Evolutionary conservation across 2,329 filamentous ascomycete genomes (phyloP).

Genomic region (Cladorrhinum sp.): DNA sequence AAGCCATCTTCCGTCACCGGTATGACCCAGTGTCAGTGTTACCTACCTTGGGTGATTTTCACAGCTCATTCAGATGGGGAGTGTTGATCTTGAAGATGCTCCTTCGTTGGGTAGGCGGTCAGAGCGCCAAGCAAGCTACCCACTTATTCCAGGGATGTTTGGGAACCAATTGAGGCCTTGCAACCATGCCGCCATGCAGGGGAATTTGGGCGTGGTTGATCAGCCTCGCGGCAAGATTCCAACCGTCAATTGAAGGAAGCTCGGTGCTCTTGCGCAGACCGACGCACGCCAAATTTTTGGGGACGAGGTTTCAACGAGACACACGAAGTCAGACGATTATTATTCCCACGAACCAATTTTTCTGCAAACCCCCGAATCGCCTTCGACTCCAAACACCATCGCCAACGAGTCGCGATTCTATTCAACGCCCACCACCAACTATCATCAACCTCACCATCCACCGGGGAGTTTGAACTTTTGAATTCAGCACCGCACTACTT

Average conservation of each 20-base stretch:
- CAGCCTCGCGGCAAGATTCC: slow-evolving; percentile 13
- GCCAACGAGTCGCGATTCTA: neutral
- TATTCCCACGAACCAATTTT: neutral
- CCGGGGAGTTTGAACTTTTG: neutral
- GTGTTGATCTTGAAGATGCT: neutral
- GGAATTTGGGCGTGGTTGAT: neutral
- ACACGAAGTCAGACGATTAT: neutral
- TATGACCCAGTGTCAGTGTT: neutral
- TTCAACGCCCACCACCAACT: neutral
- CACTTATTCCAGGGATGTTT: neutral
- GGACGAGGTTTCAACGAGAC: neutral
- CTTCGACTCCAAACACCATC: neutral
- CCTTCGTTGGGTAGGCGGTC: slow-evolving; percentile 3
- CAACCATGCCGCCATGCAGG: slow-evolving; percentile 9
- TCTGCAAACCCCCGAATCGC: neutral
- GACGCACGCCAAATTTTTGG: neutral
- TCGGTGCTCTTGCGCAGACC: neutral
- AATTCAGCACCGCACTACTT: neutral
- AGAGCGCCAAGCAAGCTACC: slow-evolving; percentile 1
- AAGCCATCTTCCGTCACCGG: neutral
- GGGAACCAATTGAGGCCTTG: slow-evolving; percentile 4
- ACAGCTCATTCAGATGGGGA: too few species aligned
- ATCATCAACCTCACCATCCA: neutral
- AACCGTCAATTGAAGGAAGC: neutral
- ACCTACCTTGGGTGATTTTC: neutral